phyloP scores from a whole-genome alignment of 768 basidiomycete genomes.

The Pleurotus giganteus region DNA sequence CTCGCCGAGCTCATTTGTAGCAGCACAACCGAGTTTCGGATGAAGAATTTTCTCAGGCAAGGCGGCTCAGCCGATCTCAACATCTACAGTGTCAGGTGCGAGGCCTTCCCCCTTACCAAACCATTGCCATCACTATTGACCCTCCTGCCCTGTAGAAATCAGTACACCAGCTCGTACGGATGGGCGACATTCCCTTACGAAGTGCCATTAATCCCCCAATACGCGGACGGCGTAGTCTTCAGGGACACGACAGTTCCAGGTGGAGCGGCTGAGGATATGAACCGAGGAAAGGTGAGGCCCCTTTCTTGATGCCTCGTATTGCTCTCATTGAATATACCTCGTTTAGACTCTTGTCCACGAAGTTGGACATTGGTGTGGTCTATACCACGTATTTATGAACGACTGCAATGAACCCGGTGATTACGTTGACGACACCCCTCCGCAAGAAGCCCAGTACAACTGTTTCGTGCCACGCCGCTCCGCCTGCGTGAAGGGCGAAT shows the following conservation, averaged over 20 bases:
- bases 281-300: not conserved
- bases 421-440: slow-evolving; percentile 3
- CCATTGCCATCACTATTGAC: too few relatives aligned
- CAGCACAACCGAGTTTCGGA: not conserved
- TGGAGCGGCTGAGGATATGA: not conserved
- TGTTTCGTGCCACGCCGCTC: not conserved
- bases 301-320: not conserved
- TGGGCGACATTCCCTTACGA: slow-evolving; percentile 6
- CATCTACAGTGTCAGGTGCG: not conserved
- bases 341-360: not conserved
- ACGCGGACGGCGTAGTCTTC: not conserved
- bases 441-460: slow-evolving; percentile 2
- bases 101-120: too few relatives aligned
- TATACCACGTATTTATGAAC: slow-evolving; percentile 5
- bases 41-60: not conserved
- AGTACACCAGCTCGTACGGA: not conserved
- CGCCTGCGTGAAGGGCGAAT: not conserved
- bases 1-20: not conserved
- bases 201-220: not conserved
- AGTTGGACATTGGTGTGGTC: slow-evolving; percentile 3
- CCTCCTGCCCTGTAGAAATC: not conserved
- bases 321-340: too few relatives aligned
- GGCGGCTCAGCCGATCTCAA: not conserved
- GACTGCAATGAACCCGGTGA: not conserved
- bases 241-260: not conserved